Conservation (phyloP, 1,284 basidiomycete genomes). For the Ceratobasidium sp. region DNA sequence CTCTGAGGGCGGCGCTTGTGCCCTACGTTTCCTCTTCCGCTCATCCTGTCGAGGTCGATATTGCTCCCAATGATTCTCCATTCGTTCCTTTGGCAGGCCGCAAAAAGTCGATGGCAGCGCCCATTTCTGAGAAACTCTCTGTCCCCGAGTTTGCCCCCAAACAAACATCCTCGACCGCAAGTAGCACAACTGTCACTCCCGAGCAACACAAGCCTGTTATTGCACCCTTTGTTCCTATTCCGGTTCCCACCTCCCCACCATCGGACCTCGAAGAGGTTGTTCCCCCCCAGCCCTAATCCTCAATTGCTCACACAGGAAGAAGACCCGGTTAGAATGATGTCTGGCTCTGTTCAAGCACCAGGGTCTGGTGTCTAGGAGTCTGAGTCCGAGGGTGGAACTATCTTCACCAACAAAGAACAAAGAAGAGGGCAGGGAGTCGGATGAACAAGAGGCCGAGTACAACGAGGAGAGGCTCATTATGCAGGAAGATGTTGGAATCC, state of each 20-base stretch:
- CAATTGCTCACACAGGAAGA: conserved; percentile 61
- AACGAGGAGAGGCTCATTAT: conserved; percentile 85
- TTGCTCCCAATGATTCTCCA: neutral
- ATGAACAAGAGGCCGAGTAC: conserved; percentile 71
- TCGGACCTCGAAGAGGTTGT: conserved; percentile 55
- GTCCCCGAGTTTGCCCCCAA: neutral
- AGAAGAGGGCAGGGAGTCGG: conserved; percentile 66
- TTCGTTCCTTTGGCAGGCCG: conserved; percentile 6
- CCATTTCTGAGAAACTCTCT: conserved; percentile 26
- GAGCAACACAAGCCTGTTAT: conserved; percentile 30
- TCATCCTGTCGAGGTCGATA: conserved; percentile 32
- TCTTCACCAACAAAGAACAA: conserved; percentile 64
- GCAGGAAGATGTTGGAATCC: conserved; percentile 86
- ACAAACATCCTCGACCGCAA: conserved; percentile 4
- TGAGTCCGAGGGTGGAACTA: conserved; percentile 60
- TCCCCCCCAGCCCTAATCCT: conserved; percentile 67
- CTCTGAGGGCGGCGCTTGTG: conserved; percentile 41
- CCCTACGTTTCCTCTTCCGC: conserved; percentile 30
- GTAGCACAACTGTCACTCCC: conserved; percentile 28
- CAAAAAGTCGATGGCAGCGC: conserved; percentile 14
- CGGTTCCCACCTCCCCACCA: conserved; percentile 21
- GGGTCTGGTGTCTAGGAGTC: conserved; percentile 66
- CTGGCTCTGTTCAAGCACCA: conserved; percentile 77
- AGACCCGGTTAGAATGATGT: conserved; percentile 76
- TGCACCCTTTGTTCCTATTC: conserved; percentile 24